phyloP scores from a whole-genome alignment of 345 rosid species.

The Dipteronia sinensis region DNA sequence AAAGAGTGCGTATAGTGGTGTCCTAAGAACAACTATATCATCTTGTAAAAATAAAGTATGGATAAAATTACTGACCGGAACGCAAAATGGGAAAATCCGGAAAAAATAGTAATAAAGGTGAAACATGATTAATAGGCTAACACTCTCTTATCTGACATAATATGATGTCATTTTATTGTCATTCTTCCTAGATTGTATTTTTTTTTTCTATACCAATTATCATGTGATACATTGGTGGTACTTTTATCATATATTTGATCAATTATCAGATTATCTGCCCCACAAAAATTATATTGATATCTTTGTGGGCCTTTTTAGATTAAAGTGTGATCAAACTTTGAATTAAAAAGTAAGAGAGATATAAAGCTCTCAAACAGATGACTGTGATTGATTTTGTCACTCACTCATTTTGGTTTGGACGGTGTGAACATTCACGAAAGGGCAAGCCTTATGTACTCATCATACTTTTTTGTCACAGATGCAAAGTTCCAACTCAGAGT shows the following conservation, averaged over 20 bases:
- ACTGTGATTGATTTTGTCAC: conserved; percentile 6
- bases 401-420: conserved; percentile 1
- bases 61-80: background rate
- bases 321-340: conserved; percentile 3
- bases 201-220: background rate
- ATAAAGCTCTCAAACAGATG: conserved; percentile 3
- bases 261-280: conserved; percentile 4
- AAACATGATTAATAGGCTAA: background rate
- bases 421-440: conserved; percentile 7
- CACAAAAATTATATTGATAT: background rate
- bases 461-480: background rate
- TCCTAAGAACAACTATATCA: background rate
- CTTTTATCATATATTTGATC: background rate
- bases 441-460: background rate
- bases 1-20: background rate
- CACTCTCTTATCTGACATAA: background rate
- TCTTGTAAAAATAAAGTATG: background rate
- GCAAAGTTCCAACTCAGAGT: conserved; percentile 6
- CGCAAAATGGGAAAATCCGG: background rate
- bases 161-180: background rate
- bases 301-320: conserved; percentile 15
- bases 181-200: background rate
- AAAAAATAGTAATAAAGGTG: background rate
- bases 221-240: conserved; percentile 6
- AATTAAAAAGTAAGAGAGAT: conserved; percentile 5